These are phyloP conservation scores for Coniochaeta ligniaria DNA, from an alignment of 2,329 filamentous ascomycete genomes.

Conservation along the genomic window DNA sequence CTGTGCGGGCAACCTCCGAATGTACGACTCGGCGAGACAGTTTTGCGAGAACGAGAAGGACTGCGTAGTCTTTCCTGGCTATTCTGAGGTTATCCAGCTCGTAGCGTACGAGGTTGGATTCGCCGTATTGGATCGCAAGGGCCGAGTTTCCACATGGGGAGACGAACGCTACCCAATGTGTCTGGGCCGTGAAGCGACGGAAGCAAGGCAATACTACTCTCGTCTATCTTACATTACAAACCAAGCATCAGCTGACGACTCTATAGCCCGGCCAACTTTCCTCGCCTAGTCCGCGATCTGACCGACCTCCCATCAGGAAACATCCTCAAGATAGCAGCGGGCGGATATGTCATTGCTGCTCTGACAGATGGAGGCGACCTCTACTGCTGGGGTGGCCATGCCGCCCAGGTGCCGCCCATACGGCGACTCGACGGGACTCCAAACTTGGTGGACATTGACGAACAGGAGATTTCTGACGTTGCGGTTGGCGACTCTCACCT, in stretches of 20 bases:
- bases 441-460: constrained; percentile 36
- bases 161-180: constrained; percentile 51
- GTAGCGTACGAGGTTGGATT: constrained; percentile 43
- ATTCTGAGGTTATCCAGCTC: constrained; percentile 23
- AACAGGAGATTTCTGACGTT: constrained; percentile 47
- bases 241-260: background rate
- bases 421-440: constrained; percentile 20
- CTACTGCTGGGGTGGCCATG: constrained; percentile 50
- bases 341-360: constrained; percentile 51
- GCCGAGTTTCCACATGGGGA: constrained; percentile 45
- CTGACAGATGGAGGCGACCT: constrained; percentile 50
- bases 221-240: background rate
- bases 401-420: constrained; percentile 13
- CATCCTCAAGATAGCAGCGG: constrained; percentile 46
- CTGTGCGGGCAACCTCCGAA: constrained; percentile 14
- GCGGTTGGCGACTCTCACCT: constrained; percentile 52
- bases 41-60: background rate
- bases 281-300: constrained; percentile 40
- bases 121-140: constrained; percentile 33
- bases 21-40: constrained; percentile 16
- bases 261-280: constrained; percentile 35
- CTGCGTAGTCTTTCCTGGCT: background rate
- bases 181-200: constrained; percentile 42
- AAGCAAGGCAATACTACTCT: constrained; percentile 23
- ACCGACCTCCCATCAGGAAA: constrained; percentile 40